phyloP scores from a whole-genome alignment of 306 rosid genomes.

The Echinosophora koreensis region DNA sequence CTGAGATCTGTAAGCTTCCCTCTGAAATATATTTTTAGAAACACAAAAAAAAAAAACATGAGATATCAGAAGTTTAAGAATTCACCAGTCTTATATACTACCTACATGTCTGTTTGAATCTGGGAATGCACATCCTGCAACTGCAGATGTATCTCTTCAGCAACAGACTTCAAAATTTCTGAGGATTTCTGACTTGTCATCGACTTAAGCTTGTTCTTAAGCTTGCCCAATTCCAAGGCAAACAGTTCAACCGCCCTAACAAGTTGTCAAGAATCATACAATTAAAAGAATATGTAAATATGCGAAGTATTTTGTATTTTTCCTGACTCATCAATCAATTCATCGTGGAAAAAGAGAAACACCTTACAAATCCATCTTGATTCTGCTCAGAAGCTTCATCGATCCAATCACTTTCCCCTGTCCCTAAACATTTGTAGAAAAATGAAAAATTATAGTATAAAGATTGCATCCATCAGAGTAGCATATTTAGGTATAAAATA shows the following conservation, averaged over 20 bases:
- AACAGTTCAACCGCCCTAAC: constrained; percentile 83
- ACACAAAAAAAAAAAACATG: constrained; percentile 40
- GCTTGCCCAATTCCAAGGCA: constrained; percentile 67
- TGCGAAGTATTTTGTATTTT: constrained; percentile 15
- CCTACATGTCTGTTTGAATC: constrained; percentile 78
- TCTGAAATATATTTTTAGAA: constrained; percentile 60
- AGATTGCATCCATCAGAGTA: constrained; percentile 24
- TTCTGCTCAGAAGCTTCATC: constrained; percentile 63
- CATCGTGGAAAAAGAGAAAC: constrained; percentile 37
- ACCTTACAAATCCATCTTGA: constrained; percentile 85
- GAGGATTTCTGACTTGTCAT: constrained; percentile 71
- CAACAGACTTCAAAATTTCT: constrained; percentile 76
- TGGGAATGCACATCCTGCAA: constrained; percentile 81
- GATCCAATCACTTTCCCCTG: constrained; percentile 61
- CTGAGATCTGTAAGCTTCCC: constrained; percentile 66
- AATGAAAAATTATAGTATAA: constrained; percentile 25
- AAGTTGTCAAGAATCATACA: constrained; percentile 45
- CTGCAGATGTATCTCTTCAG: constrained; percentile 71
- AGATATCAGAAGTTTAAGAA: constrained; percentile 41
- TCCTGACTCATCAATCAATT: constrained; percentile 28
- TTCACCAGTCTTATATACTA: constrained; percentile 48
- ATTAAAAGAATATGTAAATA: constrained; percentile 22
- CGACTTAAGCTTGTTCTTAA: constrained; percentile 74
- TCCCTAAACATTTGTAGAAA: constrained; percentile 56
- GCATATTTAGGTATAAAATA: constrained; percentile 39